These are phyloP conservation scores for Stephania cephalantha DNA, from an alignment of 164 flowering plant genomes.

Conservation along the genomic window DNA sequence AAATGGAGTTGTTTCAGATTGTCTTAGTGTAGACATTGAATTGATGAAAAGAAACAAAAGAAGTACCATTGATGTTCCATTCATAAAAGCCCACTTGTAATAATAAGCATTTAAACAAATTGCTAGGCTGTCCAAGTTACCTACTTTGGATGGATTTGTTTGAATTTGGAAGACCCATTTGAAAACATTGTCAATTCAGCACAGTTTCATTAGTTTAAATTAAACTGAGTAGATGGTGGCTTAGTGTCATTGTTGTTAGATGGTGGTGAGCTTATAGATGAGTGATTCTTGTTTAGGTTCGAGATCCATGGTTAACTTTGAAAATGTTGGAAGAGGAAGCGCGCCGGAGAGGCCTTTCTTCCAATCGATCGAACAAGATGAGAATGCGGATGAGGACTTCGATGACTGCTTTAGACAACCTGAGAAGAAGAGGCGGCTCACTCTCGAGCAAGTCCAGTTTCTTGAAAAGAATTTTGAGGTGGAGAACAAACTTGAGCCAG, in stretches of 20 bases:
- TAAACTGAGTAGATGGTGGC: background rate
- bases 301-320: conserved; percentile 56
- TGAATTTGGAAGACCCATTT: background rate
- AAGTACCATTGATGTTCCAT: background rate
- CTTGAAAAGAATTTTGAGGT: conserved; percentile 64
- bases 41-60: background rate
- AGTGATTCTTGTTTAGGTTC: conserved; percentile 35
- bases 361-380: conserved; percentile 45
- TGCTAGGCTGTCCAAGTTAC: background rate
- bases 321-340: conserved; percentile 29
- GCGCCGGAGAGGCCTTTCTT: conserved; percentile 34
- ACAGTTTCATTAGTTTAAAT: background rate
- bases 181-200: background rate
- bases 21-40: conserved; percentile 1
- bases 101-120: background rate
- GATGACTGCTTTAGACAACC: conserved; percentile 59
- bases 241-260: background rate
- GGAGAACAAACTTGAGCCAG: conserved; percentile 92
- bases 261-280: background rate
- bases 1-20: conserved; percentile 1
- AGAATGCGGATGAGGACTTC: conserved; percentile 51
- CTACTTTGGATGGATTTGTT: background rate
- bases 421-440: conserved; percentile 73
- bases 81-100: background rate
- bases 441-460: conserved; percentile 50